Percentiles rank a stretch among this genome's conserved stretches.
Conservation (phyloP, 2,329 filamentous ascomycete genomes). For the Fusarium domesticum region DNA sequence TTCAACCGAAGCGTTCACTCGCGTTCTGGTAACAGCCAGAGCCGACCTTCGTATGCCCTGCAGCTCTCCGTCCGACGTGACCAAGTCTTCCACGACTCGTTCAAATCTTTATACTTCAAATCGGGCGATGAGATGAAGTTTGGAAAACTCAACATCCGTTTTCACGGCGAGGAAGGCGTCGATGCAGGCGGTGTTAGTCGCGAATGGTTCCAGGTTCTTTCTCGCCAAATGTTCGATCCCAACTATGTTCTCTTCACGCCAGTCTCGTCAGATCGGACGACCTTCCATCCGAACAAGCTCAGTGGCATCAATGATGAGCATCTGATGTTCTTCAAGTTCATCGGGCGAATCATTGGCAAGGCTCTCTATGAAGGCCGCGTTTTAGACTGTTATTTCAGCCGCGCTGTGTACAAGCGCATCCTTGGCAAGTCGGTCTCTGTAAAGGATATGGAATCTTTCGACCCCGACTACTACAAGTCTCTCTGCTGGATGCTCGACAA, state of each 20-base stretch:
- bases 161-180: conserved; percentile 95
- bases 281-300: conserved; percentile 95
- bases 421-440: conserved; percentile 92
- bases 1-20: conserved; percentile 90
- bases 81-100: conserved; percentile 96
- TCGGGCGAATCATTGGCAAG: conserved; percentile 96
- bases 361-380: conserved; percentile 94
- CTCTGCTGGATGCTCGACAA: conserved; percentile 98
- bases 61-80: conserved; percentile 89
- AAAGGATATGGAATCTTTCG: conserved; percentile 99
- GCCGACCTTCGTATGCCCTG: conserved; percentile 67
- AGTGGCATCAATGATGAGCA: conserved; percentile 95
- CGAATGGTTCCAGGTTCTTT: conserved; percentile 98
- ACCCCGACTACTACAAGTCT: conserved; percentile 98
- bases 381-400: conserved; percentile 97
- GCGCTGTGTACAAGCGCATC: conserved; percentile 97
- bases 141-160: conserved; percentile 95
- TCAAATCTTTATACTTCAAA: conserved; percentile 98
- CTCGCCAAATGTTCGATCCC: conserved; percentile 97
- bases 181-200: conserved; percentile 96
- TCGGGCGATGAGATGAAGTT: conserved; percentile 96
- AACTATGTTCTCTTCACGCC: conserved; percentile 96
- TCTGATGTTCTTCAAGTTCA: conserved; percentile 98
- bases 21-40: conserved; percentile 62
- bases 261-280: conserved; percentile 94